Percentiles rank a stretch among this genome's conserved stretches.
These are phyloP conservation scores for Peniophora sp. DNA, from an alignment of 1,284 basidiomycete genomes.

Conservation along the genomic window DNA sequence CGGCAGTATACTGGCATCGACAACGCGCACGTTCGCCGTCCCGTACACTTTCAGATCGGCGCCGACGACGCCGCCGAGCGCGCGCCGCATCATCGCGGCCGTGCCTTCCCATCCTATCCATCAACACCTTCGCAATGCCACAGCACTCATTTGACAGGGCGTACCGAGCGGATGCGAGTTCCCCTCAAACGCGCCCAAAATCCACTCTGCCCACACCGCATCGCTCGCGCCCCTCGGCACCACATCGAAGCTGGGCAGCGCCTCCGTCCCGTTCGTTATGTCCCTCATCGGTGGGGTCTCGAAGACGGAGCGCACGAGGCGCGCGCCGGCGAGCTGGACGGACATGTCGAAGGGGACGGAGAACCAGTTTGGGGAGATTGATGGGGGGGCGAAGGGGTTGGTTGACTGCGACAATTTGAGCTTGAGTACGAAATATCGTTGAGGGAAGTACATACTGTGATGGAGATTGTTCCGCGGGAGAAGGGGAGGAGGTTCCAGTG, in stretches of 20 bases:
- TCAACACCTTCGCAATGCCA: too few species aligned
- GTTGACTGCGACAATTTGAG: conserved; percentile 22
- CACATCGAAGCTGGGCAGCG: conserved; percentile 9
- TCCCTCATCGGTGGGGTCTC: conserved; percentile 28
- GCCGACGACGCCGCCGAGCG: conserved; percentile 44
- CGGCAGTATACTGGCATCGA: conserved; percentile 16
- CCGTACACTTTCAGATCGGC: conserved; percentile 16
- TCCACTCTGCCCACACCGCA: conserved; percentile 37
- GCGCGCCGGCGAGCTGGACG: conserved; percentile 39
- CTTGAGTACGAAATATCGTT: background rate
- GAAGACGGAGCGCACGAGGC: conserved; percentile 36
- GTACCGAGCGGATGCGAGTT: conserved; percentile 49
- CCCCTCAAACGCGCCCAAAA: conserved; percentile 29
- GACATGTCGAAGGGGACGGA: conserved; percentile 37
- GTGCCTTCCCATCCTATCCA: too few species aligned
- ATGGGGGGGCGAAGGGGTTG: conserved; percentile 37
- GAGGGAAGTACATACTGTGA: conserved; percentile 26
- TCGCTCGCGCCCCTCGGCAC: conserved; percentile 37
- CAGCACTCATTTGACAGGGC: too few species aligned
- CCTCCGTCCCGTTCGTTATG: background rate
- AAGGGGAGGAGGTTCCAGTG: conserved; percentile 49
- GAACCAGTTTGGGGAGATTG: conserved; percentile 42
- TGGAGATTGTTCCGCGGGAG: conserved; percentile 40
- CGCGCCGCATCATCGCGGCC: conserved; percentile 49
- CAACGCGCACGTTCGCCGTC: conserved; percentile 6